phyloP scores from a whole-genome alignment of 2,329 filamentous ascomycete species.

The Neonectria ditissima region DNA sequence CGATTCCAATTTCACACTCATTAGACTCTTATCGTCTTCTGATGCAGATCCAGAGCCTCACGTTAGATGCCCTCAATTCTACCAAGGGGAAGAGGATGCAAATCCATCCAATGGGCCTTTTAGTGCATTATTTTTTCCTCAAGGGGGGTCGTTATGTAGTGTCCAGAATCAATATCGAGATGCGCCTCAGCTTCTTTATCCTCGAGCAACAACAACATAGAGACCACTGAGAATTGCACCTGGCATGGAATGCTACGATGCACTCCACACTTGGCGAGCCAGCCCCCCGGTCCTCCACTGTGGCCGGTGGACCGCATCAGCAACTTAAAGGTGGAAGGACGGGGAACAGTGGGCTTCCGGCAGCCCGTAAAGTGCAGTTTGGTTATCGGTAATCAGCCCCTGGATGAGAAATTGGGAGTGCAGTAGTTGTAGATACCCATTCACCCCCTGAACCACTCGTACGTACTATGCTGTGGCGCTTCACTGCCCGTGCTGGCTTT shows the following conservation, averaged over 20 bases:
- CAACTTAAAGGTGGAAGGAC: not conserved
- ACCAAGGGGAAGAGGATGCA: not conserved
- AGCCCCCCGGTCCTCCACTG: constrained; percentile 7
- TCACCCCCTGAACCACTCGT: not conserved
- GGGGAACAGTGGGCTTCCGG: constrained; percentile 15
- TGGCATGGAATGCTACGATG: not conserved
- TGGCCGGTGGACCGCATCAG: not conserved
- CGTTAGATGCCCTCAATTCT: not conserved
- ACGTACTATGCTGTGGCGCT: no score
- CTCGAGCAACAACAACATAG: not conserved
- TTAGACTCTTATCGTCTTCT: not conserved
- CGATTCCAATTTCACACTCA: not conserved
- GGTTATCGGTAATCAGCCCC: constrained; percentile 25
- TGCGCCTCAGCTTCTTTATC: not conserved
- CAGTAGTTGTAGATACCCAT: not conserved
- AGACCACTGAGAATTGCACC: not conserved
- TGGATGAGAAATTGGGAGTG: constrained; percentile 21
- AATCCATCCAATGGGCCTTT: no score
- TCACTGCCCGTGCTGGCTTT: not conserved
- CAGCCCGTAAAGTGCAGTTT: constrained; percentile 17
- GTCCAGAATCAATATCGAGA: no score
- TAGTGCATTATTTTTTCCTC: no score
- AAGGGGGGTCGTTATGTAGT: no score
- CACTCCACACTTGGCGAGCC: not conserved
- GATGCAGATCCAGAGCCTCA: not conserved